Evolutionary conservation across 495 filamentous ascomycete species (phyloP), one percentile per base, ranked within the genome.

Genomic region (Trichoderma parareesei): DNA sequence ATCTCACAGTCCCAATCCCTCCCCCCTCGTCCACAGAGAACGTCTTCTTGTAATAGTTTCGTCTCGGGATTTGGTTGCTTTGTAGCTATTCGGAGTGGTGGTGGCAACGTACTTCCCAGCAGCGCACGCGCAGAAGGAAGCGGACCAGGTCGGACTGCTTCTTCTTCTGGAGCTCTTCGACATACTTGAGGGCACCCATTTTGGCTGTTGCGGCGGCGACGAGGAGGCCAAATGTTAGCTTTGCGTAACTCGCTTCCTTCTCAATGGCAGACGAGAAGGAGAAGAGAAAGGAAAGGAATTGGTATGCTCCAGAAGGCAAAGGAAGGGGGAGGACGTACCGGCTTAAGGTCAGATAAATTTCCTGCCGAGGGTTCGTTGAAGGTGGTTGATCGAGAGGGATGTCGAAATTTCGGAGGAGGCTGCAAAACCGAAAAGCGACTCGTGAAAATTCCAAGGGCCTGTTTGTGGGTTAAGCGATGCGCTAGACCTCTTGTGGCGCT

Each of bases 161-260:
- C 90, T 96, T 96, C 90, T 98, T 98, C 77, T 95, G 90, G 78
- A 98, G 88, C 86, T 98, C 94, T 85, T 98, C 94, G 81, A 98
- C 90, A 84, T 97, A 97, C 83, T 97, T 97, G 79, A 94, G 88
- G 81, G 91, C 91, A 84, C 91, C 91, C 91, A 94, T 93, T 81
- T 78, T 82, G 75, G 72, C 78, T 80, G 18, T 27, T 37, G 16
- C 53, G 33, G 20, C 9, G 53, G 53, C 46, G 46, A 49, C 46
- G 46, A 37, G 20, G 53, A 66, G 74, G 46, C 37, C 35, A 48
- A 63, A 40, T 61, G 59, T 73, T 67, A 75, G 73, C 41, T 61
- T 43, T n/a, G 14, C 65, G 66, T 55, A 43, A n/a, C 46, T 42
- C 69, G 14, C 11, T 43, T 42, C 35, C 11, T 27, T n/a, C 18